phyloP scores from a whole-genome alignment of 805 yeast genomes.

The Kodamaea kaohsiungensis region DNA sequence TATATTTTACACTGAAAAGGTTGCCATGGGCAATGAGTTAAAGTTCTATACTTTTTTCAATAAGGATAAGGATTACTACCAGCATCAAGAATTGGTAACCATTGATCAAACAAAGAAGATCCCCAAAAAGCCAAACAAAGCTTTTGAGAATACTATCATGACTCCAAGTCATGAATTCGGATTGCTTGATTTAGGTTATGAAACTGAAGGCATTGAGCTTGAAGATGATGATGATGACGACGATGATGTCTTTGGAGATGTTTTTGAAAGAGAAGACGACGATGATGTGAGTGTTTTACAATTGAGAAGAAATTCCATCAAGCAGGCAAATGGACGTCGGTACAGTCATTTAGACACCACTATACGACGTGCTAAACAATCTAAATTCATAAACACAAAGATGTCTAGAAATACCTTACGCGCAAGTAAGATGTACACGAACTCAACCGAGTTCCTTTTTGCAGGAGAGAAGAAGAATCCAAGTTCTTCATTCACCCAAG shows the following conservation, averaged over 20 bases:
- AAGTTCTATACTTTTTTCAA: slow-evolving; percentile 39
- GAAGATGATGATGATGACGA: slow-evolving; percentile 15
- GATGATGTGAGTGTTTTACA: slow-evolving; percentile 31
- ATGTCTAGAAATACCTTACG: slow-evolving; percentile 3
- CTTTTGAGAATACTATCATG: slow-evolving; percentile 3
- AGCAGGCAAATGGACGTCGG: slow-evolving; percentile 13
- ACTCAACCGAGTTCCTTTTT: slow-evolving; percentile 6
- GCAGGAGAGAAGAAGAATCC: slow-evolving; percentile 3
- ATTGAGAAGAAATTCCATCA: slow-evolving; percentile 28
- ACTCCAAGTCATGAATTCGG: slow-evolving; percentile 14
- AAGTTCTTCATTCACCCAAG: slow-evolving; percentile 2
- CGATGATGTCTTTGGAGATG: slow-evolving; percentile 10
- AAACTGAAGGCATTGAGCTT: slow-evolving; percentile 8
- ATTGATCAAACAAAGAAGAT: slow-evolving; percentile 11
- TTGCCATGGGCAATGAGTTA: slow-evolving; percentile 15
- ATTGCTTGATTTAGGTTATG: slow-evolving; percentile 9
- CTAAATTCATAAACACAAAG: background rate
- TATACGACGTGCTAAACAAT: slow-evolving; percentile 6
- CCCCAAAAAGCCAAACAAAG: slow-evolving; percentile 7
- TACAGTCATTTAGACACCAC: slow-evolving; percentile 17
- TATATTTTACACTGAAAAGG: slow-evolving; percentile 20
- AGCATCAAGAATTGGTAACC: slow-evolving; percentile 30
- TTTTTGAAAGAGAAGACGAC: slow-evolving; percentile 19
- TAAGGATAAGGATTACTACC: slow-evolving; percentile 33
- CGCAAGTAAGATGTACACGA: slow-evolving; percentile 1